phyloP scores from a whole-genome alignment of 441 rosid species.

The Eruca vesicaria region DNA sequence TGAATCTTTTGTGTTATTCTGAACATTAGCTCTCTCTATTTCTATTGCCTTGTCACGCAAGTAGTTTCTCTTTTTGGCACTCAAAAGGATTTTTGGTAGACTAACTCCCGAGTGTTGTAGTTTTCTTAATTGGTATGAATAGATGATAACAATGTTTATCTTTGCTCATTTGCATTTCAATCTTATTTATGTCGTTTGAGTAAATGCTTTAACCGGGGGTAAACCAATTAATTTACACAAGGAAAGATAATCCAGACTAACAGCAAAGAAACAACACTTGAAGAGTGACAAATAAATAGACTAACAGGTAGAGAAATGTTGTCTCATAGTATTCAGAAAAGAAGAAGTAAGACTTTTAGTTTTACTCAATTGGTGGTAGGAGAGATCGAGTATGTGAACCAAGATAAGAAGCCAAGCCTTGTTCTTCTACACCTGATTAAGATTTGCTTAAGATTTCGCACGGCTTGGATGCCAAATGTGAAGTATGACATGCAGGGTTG shows the following conservation, averaged over 20 bases:
- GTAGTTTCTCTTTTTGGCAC: too few species aligned
- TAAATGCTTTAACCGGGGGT: background rate
- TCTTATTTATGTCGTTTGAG: background rate
- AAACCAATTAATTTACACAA: background rate
- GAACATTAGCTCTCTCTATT: background rate
- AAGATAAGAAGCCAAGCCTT: conserved; percentile 9
- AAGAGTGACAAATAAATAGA: background rate
- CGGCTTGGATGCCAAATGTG: too few species aligned
- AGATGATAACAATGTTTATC: background rate
- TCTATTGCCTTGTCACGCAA: background rate
- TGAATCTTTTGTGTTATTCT: background rate
- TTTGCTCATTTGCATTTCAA: background rate
- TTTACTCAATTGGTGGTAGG: background rate
- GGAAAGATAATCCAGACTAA: background rate
- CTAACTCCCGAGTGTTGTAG: background rate
- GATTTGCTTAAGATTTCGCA: too few species aligned
- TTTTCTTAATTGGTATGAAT: background rate
- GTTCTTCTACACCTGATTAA: too few species aligned
- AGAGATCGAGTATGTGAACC: conserved; percentile 12
- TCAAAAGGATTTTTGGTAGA: background rate
- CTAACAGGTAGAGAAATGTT: background rate
- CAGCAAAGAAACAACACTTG: background rate
- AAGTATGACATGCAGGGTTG: conserved; percentile 11
- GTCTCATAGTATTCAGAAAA: too few species aligned
- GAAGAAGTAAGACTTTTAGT: background rate